Percentiles rank a stretch among this genome's conserved stretches.
phyloP scores from a whole-genome alignment of 2,329 filamentous ascomycete genomes.

The Aciculosporium take region DNA sequence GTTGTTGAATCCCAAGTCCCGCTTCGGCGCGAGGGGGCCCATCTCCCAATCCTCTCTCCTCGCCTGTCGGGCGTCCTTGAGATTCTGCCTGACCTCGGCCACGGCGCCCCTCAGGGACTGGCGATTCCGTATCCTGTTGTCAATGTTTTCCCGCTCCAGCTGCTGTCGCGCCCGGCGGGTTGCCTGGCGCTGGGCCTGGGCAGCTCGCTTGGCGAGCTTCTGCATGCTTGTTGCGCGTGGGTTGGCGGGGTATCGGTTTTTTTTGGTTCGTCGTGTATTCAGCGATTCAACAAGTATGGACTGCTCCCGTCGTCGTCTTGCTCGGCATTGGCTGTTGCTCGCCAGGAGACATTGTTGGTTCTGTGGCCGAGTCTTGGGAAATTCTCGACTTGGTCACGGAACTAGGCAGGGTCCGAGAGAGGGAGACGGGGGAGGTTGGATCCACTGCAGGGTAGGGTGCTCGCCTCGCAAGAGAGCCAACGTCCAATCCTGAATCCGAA shows the following conservation, averaged over 20 bases:
- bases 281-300: no score
- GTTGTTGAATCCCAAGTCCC: conserved; percentile 49
- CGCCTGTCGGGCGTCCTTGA: conserved; percentile 29
- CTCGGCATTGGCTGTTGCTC: background rate
- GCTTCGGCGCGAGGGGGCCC: conserved; percentile 63
- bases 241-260: no score
- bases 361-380: conserved; percentile 1
- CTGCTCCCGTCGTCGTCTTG: background rate
- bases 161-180: conserved; percentile 30
- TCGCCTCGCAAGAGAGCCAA: no score
- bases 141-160: conserved; percentile 17
- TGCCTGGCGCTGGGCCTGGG: conserved; percentile 52
- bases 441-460: conserved; percentile 1
- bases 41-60: conserved; percentile 65
- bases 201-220: conserved; percentile 52
- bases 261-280: no score
- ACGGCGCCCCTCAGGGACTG: conserved; percentile 17
- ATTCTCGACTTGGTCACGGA: conserved; percentile 1
- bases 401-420: conserved; percentile 4
- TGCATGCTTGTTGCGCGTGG: conserved; percentile 50
- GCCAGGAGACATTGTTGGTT: background rate
- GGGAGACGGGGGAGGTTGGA: background rate
- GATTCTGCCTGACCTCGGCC: conserved; percentile 20
- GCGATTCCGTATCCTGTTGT: conserved; percentile 17
- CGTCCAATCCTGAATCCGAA: no score